Evolutionary conservation across 495 filamentous ascomycete species (phyloP), one percentile per base, ranked within the genome.

Genomic region (Penicillium coffeae): DNA sequence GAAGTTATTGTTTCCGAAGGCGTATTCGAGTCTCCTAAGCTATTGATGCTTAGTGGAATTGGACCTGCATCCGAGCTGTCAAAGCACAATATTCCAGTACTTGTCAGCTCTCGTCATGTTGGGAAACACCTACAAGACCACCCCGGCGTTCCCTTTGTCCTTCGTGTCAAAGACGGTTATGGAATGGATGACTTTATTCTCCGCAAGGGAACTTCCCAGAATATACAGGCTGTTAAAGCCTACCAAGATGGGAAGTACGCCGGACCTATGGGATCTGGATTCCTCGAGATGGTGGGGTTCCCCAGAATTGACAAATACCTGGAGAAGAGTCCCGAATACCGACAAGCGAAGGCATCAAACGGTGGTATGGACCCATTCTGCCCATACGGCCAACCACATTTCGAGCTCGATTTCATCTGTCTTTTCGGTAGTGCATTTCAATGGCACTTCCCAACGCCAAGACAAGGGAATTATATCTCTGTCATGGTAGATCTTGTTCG

Each of bases 381-480:
- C 5, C 82, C 82, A 6, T 74, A 56, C 22, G 75, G 74, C 19
- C 79, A 84, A 57, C 80, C 81, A 35, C 80, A 84, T 58, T 84
- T 84, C 54, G 80, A 86, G 68, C 70, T 86, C 44, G 80, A 83
- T 57, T 85, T 85, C 47, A 75, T 83, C 38, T 68, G 73, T 42
- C 75, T 82, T 68, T 84, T 83, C 62, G 65, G 70, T 42, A 72
- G 70, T 47, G 79, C 81, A 6, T 85, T 83, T 75, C 82, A 83
- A 57, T 83, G 78, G 79, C 81, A 85, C 59, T 76, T 74, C 56
- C 78, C 77, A 0, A 55, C 67, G 0, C 80, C 81, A 2, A 51
- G 64, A 1, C 36, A 61, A 19, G 80, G 80, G 2, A 71, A 67
- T 48, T 69, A 64, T 42, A 55, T 83, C 42, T 83, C 78, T 2